Conservation (phyloP, 2,329 filamentous ascomycete genomes). For the Setomelanomma holmii region DNA sequence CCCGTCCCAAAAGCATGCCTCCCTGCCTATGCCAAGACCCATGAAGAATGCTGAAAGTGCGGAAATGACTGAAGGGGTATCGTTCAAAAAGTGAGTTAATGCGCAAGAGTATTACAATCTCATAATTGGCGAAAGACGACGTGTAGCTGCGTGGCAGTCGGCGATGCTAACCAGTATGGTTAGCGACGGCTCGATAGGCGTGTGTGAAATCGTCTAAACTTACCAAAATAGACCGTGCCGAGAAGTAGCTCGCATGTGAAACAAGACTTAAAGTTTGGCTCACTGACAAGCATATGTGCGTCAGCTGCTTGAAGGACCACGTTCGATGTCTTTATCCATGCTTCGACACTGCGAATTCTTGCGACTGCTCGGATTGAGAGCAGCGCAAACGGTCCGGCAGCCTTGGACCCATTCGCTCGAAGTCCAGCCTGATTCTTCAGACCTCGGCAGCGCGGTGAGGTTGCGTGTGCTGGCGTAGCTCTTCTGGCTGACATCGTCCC, state of each 20-base stretch:
- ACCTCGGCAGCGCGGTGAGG: conserved; percentile 23
- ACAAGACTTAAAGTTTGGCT: no score
- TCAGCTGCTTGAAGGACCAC: conserved; percentile 1
- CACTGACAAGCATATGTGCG: no score
- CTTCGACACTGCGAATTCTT: conserved; percentile 3
- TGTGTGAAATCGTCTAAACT: neutral
- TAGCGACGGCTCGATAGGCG: neutral
- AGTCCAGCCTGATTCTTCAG: conserved; percentile 5
- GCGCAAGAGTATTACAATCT: neutral
- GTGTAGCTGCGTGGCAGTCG: neutral
- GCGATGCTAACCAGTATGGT: neutral
- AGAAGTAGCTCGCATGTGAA: no score
- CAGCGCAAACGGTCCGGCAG: conserved; percentile 24
- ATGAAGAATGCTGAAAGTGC: neutral
- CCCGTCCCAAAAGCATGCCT: neutral
- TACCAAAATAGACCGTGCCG: no score
- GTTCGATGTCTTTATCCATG: conserved; percentile 13
- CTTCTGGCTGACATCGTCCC: conserved; percentile 22
- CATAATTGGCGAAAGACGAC: neutral
- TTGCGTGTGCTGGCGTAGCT: conserved; percentile 28
- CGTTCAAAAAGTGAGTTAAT: neutral
- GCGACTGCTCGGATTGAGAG: conserved; percentile 16
- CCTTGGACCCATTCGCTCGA: conserved; percentile 21
- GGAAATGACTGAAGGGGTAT: neutral
- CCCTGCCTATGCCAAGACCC: neutral